These are phyloP conservation scores for Syzygium aqueum DNA, from an alignment of 345 rosid genomes.

Conservation along the genomic window DNA sequence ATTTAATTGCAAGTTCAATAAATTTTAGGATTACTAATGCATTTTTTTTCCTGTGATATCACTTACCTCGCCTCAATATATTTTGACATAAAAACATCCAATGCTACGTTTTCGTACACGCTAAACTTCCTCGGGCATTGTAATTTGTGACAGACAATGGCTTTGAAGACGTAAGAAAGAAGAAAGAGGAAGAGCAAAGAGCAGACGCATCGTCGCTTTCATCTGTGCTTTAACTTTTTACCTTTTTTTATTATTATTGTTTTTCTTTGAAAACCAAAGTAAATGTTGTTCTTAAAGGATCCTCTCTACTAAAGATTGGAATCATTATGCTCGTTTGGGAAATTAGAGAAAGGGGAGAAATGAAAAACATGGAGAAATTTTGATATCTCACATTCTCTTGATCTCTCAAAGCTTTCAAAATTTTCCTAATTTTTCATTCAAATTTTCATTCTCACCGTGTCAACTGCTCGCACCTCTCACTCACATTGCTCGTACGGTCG, in stretches of 20 bases:
- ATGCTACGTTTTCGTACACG: too few relatives aligned
- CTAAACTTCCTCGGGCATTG: too few relatives aligned
- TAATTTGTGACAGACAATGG: too few relatives aligned
- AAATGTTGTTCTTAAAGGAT: too few relatives aligned
- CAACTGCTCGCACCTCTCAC: background rate
- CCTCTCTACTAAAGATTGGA: fast-evolving
- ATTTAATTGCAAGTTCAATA: fast-evolving
- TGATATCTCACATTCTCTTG: background rate
- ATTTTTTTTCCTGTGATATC: background rate
- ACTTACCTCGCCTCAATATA: background rate
- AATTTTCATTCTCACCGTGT: background rate
- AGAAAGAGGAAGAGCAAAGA: too few relatives aligned
- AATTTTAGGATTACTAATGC: background rate
- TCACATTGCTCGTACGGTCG: too few relatives aligned
- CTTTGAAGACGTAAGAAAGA: too few relatives aligned
- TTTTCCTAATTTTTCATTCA: background rate
- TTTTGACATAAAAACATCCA: too few relatives aligned
- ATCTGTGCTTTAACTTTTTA: too few relatives aligned
- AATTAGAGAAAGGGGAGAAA: background rate
- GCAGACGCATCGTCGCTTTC: too few relatives aligned
- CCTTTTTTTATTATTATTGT: too few relatives aligned
- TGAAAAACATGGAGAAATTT: background rate
- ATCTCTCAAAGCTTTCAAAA: background rate
- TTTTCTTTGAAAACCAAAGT: too few relatives aligned
- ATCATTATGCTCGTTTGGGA: background rate